Conservation (phyloP, 176 grass and related monocot species). For the Oryza nivara region DNA sequence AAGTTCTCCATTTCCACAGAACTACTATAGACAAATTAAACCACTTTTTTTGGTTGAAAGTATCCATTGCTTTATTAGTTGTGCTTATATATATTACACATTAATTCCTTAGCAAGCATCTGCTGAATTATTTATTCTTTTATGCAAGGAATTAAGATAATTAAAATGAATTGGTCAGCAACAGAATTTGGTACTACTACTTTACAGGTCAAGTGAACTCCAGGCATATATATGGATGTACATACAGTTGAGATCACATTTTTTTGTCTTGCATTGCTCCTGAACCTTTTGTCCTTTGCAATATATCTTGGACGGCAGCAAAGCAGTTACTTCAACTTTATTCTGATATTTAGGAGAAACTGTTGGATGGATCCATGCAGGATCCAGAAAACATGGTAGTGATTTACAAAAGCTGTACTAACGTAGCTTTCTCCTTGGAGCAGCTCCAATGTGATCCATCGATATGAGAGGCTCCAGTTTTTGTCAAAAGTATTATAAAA, state of each 20-base stretch:
- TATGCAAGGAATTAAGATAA: not conserved
- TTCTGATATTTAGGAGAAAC: conserved; percentile 30
- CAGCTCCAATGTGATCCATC: not conserved
- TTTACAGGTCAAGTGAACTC: not conserved
- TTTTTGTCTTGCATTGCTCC: conserved; percentile 21
- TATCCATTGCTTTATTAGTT: not conserved
- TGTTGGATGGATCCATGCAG: conserved; percentile 4
- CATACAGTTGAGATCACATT: not conserved
- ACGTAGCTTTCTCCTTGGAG: conserved; percentile 29
- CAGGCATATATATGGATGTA: not conserved
- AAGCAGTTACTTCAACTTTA: conserved; percentile 30
- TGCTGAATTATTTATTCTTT: not conserved
- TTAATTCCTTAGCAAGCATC: too few species aligned
- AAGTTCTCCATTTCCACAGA: not conserved
- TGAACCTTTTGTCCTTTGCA: not conserved
- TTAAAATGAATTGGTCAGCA: not conserved
- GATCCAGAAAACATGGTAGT: conserved; percentile 30
- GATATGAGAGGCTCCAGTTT: not conserved
- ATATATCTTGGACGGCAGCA: not conserved
- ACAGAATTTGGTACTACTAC: not conserved
- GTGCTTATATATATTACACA: not conserved
- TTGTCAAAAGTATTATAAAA: conserved; percentile 2
- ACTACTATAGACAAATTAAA: not conserved
- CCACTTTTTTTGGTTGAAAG: not conserved
- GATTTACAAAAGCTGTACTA: conserved; percentile 28